A percentile compares a stretch with the other conserved stretches of the same genome.
phyloP scores from a whole-genome alignment of 192 early-diverging fungal species.

The Oehlia diaphana region DNA sequence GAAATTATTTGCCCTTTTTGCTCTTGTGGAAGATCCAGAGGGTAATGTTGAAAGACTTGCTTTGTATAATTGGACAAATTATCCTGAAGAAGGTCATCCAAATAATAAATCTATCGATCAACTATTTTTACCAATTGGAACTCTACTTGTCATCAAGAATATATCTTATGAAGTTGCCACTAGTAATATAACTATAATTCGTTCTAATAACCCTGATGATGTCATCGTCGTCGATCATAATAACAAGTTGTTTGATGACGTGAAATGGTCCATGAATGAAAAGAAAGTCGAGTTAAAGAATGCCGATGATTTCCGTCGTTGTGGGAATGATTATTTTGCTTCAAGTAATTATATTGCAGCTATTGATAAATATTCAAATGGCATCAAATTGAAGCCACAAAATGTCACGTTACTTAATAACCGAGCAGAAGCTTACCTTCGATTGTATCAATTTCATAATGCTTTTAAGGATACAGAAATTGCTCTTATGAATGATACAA shows the following conservation, averaged over 20 bases:
- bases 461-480: neutral
- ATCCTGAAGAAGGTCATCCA: no score
- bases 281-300: no score
- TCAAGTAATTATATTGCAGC: no score
- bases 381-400: neutral
- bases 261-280: neutral
- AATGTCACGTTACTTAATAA: conserved; percentile 1
- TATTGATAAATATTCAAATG: no score
- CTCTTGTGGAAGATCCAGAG: no score
- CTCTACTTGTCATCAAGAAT: neutral
- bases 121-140: neutral
- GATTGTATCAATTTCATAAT: neutral
- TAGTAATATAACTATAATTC: neutral
- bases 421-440: neutral
- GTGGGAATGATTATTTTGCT: no score
- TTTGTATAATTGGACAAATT: no score
- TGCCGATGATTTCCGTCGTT: neutral
- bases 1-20: no score
- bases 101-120: no score
- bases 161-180: neutral
- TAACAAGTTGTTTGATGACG: neutral
- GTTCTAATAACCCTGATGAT: neutral
- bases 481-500: neutral
- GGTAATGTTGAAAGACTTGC: no score
- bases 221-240: neutral